Evolutionary conservation across 176 grass and related monocot genomes (phyloP).

Genomic region (Eragrostis curvula): DNA sequence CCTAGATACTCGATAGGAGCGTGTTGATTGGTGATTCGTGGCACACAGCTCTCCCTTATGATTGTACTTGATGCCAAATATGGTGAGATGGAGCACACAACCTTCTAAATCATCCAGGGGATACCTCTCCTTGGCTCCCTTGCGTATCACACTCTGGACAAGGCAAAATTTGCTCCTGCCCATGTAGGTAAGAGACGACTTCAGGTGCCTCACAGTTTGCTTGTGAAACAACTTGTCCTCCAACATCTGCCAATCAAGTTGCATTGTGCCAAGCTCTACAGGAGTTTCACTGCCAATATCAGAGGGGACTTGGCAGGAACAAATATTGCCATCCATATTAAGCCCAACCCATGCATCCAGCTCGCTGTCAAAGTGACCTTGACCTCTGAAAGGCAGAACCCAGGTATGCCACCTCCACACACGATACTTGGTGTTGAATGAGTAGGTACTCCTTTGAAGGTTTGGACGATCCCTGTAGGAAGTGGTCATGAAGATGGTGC

Average conservation of each 20-base stretch:
- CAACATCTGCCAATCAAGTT: background rate
- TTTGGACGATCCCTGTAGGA: too few relatives aligned
- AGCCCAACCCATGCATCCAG: slow-evolving; percentile 30
- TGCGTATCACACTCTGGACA: background rate
- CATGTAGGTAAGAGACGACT: background rate
- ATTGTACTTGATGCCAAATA: background rate
- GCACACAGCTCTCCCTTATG: background rate
- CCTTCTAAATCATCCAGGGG: too few relatives aligned
- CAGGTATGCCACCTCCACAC: slow-evolving; percentile 12
- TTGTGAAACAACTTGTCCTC: background rate
- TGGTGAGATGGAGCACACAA: slow-evolving; percentile 7
- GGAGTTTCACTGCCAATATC: too few relatives aligned
- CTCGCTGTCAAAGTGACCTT: slow-evolving; percentile 15
- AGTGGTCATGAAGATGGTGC: slow-evolving; percentile 38
- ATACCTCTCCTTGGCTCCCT: background rate
- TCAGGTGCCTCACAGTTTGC: background rate
- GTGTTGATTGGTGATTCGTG: background rate
- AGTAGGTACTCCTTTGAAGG: background rate
- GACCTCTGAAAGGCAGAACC: slow-evolving; percentile 8
- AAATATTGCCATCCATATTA: slow-evolving; percentile 1
- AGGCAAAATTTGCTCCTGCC: slow-evolving; percentile 21
- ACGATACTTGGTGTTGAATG: background rate
- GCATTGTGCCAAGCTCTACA: too few relatives aligned
- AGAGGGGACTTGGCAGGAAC: background rate
- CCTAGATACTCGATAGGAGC: background rate